phyloP scores from a whole-genome alignment of 163 green algal species.

The Scenedesmus sp. region DNA sequence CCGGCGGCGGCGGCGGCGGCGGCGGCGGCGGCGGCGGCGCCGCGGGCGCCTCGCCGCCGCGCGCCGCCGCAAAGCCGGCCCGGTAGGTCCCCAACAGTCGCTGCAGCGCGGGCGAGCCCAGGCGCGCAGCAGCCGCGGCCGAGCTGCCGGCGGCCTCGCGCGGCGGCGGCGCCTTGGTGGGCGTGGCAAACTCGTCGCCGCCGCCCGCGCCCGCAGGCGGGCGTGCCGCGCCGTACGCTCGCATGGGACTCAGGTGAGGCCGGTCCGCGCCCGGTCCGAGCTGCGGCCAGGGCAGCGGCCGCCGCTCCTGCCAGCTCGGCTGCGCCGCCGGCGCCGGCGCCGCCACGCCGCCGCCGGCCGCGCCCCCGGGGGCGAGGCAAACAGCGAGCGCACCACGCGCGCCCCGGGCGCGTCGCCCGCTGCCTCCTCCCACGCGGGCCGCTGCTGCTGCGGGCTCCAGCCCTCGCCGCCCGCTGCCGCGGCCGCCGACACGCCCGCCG shows the following conservation, averaged over 20 bases:
- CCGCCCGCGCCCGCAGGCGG: not conserved
- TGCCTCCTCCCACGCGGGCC: not conserved
- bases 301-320: constrained; percentile 1
- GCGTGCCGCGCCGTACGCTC: constrained; percentile 25
- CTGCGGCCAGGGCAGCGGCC: constrained; percentile 25
- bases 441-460: not conserved
- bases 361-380: not conserved
- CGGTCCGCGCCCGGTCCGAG: not conserved
- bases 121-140: not conserved
- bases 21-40: not conserved
- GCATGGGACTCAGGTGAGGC: constrained; percentile 24
- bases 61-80: not conserved
- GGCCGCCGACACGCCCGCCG: not conserved
- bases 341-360: not conserved
- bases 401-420: not conserved
- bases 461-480: not conserved
- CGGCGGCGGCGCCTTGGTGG: not conserved
- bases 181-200: too few species aligned
- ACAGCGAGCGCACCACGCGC: constrained; percentile 1
- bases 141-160: constrained; percentile 20
- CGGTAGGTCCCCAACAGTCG: constrained; percentile 25
- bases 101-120: constrained; percentile 26
- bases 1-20: not conserved
- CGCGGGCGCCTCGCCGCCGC: not conserved
- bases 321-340: not conserved